Conservation (phyloP, 2,329 filamentous ascomycete species). For the Clonostachys solani region DNA sequence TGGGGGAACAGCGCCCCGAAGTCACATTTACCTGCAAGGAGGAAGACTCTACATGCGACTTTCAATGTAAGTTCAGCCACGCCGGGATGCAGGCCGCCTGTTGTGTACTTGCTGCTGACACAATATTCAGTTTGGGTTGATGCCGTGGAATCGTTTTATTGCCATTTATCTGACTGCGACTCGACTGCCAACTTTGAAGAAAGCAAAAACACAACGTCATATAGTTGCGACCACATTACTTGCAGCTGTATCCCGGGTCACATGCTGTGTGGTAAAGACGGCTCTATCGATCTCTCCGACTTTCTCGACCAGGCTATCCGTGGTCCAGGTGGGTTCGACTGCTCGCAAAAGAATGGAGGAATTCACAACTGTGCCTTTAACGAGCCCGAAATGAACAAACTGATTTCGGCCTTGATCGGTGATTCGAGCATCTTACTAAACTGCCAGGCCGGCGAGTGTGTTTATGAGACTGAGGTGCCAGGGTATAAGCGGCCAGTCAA, state of each 20-base stretch:
- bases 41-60: constrained; percentile 75
- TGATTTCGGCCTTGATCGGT: constrained; percentile 86
- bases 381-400: constrained; percentile 86
- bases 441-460: constrained; percentile 85
- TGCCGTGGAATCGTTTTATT: constrained; percentile 92
- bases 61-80: constrained; percentile 67
- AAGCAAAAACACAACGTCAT: constrained; percentile 74
- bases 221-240: constrained; percentile 78
- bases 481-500: constrained; percentile 87
- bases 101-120: constrained; percentile 4
- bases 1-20: constrained; percentile 82
- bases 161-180: constrained; percentile 76
- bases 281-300: constrained; percentile 87
- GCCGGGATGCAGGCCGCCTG: background rate
- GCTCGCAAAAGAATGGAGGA: constrained; percentile 60
- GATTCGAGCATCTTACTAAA: constrained; percentile 82
- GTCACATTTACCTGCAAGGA: constrained; percentile 91
- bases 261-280: constrained; percentile 90
- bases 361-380: constrained; percentile 72
- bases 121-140: constrained; percentile 79
- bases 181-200: constrained; percentile 67
- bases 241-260: constrained; percentile 87
- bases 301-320: constrained; percentile 80
- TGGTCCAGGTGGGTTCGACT: constrained; percentile 82
- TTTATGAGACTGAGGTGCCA: constrained; percentile 88